phyloP scores from a whole-genome alignment of 2,329 filamentous ascomycete species.

The Rutstroemia sydowiana region DNA sequence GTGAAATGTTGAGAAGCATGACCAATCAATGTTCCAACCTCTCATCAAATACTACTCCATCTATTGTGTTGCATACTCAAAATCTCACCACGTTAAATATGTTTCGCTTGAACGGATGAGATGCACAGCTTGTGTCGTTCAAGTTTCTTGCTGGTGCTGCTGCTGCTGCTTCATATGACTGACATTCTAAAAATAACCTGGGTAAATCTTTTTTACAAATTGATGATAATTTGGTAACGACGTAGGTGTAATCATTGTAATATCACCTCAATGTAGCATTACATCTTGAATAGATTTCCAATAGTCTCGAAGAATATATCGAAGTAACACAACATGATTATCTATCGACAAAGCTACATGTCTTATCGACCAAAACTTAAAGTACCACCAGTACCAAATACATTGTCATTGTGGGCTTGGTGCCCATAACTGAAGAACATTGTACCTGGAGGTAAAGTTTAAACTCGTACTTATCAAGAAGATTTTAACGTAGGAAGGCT shows the following conservation, averaged over 20 bases:
- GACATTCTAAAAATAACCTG: too few relatives aligned
- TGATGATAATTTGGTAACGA: too few relatives aligned
- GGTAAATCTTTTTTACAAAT: too few relatives aligned
- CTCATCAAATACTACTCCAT: background rate
- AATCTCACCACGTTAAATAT: background rate
- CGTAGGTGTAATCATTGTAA: too few relatives aligned
- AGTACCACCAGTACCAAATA: too few relatives aligned
- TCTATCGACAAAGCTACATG: too few relatives aligned
- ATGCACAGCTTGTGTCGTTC: background rate
- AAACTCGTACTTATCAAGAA: background rate
- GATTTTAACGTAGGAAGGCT: background rate
- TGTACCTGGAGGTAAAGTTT: background rate
- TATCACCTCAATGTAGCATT: too few relatives aligned
- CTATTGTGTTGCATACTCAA: background rate
- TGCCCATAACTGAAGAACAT: background rate
- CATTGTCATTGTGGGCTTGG: background rate
- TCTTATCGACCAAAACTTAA: too few relatives aligned
- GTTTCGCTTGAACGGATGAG: background rate
- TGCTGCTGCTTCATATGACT: background rate
- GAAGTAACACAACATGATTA: too few relatives aligned
- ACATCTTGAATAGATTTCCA: background rate
- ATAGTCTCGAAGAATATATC: background rate
- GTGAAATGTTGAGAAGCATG: background rate
- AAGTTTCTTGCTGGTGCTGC: conserved; percentile 2
- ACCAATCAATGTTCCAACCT: too few relatives aligned